Evolutionary conservation across 1,139 yeast species (phyloP).

Genomic region (Zygoascus meyerae): DNA sequence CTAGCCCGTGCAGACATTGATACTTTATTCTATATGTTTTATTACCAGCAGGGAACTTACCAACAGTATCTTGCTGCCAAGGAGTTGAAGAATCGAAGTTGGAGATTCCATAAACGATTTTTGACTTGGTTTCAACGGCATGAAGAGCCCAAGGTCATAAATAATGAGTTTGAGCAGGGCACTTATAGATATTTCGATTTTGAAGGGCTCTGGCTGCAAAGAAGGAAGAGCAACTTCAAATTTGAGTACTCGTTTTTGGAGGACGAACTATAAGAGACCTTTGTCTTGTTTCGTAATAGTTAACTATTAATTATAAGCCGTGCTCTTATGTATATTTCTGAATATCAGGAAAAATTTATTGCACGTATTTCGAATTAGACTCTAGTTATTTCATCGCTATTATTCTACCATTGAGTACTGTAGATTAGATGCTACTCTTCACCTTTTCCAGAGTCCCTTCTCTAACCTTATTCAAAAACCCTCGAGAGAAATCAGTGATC

Average conservation of each 20-base stretch:
- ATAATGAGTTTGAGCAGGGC: slow-evolving; percentile 44
- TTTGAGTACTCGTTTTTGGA: slow-evolving; percentile 45
- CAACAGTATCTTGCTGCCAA: slow-evolving; percentile 78
- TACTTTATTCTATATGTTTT: slow-evolving; percentile 87
- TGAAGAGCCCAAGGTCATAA: slow-evolving; percentile 47
- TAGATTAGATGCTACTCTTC: too few species aligned
- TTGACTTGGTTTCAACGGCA: slow-evolving; percentile 80
- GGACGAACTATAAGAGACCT: slow-evolving; percentile 32
- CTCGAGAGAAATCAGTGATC: slow-evolving; percentile 53
- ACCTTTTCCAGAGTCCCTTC: not conserved
- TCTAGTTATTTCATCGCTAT: too few species aligned
- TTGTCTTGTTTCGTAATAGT: too few species aligned
- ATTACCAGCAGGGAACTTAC: slow-evolving; percentile 66
- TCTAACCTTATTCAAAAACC: slow-evolving; percentile 15
- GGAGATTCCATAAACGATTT: slow-evolving; percentile 76
- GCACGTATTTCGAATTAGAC: too few species aligned
- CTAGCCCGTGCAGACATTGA: slow-evolving; percentile 76
- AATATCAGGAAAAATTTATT: too few species aligned
- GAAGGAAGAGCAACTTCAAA: slow-evolving; percentile 68
- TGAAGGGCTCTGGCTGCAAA: slow-evolving; percentile 82
- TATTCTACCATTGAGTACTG: too few species aligned
- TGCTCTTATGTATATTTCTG: too few species aligned
- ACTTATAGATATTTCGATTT: slow-evolving; percentile 82
- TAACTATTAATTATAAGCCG: too few species aligned
- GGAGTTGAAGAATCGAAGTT: slow-evolving; percentile 75